Base-by-base conservation (phyloP, 2,329 filamentous ascomycete species). In the Cercospora sesami region DNA sequence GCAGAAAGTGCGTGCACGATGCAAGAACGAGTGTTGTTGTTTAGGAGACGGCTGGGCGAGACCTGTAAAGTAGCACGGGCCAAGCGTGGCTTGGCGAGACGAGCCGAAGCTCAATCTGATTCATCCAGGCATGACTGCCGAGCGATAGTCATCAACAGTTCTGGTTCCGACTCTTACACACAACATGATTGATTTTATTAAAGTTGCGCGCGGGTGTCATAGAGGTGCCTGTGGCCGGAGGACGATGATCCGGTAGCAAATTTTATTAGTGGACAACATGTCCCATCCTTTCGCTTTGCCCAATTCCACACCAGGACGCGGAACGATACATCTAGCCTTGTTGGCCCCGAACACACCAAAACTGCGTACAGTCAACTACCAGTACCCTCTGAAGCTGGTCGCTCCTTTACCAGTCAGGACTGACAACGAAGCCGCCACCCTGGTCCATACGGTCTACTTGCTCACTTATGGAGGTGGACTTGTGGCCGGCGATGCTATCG, bases 381-480 rank as follows among this genome's bases (percentile, higher is more conserved):
- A 96, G 78, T 99, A 98, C 76, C 95, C 95, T 1, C 85, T 99
- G 58, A 99, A 99, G 80, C 86, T 99, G 66, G 92, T 99, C 69
- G 91, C 93, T 0, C 93, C 94, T 1, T 86, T 89, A 14, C 87
- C 90, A 10, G 83, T 89, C 5, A 84, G 86, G 59, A 67, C 68
- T 21, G 71, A 71, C 16, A 42, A 67, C 42, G 69, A 74, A 12
- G 57, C 79, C 78, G 36, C 81, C 79, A 48, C 79, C 76, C 91
- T 91, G 66, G 86, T 93, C 8, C 87, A 84, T 64, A 84, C 95
- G 33, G 89, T 97, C 48, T 98, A 97, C 77, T 85, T 98, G 42
- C 86, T 99, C 60, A 97, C 94, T 0, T 99, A 98, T 78, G 95
- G 95, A 60, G 95, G 95, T 53, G 95, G 95, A 1, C 87, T 99